phyloP scores from a whole-genome alignment of 208 protist genomes.

The Acanthamoeba culbertsoni region DNA sequence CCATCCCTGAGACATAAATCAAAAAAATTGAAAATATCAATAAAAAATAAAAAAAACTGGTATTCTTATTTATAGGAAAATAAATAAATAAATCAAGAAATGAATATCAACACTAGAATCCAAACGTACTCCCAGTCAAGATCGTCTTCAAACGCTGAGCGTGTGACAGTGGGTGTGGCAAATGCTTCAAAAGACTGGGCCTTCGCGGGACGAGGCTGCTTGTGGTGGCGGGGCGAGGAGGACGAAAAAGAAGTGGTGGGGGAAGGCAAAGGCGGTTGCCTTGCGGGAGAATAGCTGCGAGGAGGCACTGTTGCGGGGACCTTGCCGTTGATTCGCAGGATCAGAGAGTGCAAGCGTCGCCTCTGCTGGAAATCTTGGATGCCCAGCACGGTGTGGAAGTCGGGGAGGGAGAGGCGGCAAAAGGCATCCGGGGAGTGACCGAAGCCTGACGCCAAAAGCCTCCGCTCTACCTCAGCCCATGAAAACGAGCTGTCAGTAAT shows the following conservation, averaged over 20 bases:
- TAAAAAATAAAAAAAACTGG: not conserved
- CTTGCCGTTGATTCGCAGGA: not conserved
- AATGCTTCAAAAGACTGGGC: no score
- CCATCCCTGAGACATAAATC: not conserved
- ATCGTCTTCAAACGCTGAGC: no score
- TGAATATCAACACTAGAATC: slow-evolving; percentile 9
- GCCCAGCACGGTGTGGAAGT: not conserved
- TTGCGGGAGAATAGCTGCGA: no score
- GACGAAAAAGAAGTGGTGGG: not conserved
- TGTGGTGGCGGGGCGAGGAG: slow-evolving; percentile 2
- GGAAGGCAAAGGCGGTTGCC: not conserved
- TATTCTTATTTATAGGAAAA: not conserved
- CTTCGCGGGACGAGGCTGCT: no score
- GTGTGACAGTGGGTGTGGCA: no score
- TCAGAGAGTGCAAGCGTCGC: not conserved
- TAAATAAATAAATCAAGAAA: not conserved
- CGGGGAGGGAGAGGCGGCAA: not conserved
- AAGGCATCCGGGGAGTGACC: not conserved
- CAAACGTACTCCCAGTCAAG: no score
- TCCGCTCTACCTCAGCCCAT: not conserved
- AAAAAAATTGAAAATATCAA: not conserved
- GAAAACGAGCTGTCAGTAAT: no score
- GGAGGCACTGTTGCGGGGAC: not conserved
- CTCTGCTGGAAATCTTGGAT: not conserved
- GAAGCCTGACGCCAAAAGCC: not conserved